Percentiles rank a stretch among this genome's conserved stretches.
Conservation (phyloP, 441 rosid species). For the Brassica hybrid region DNA sequence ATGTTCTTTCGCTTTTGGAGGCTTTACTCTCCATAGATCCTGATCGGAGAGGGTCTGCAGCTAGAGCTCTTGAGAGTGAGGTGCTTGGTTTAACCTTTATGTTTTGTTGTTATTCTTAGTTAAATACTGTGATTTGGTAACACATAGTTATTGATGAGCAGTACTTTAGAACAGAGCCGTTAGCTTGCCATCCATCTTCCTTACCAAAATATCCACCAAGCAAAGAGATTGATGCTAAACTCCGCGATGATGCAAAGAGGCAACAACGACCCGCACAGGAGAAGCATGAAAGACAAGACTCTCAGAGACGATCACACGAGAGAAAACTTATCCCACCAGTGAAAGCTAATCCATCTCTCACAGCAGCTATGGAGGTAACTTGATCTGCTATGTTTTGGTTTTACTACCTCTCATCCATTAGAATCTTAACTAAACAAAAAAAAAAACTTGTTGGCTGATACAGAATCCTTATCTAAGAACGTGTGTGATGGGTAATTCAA, state of each 20-base stretch:
- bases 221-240: constrained; percentile 72
- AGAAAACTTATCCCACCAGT: neutral
- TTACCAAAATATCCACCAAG: constrained; percentile 73
- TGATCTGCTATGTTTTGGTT: constrained; percentile 41
- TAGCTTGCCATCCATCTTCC: constrained; percentile 68
- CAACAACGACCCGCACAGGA: constrained; percentile 48
- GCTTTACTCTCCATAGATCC: constrained; percentile 69
- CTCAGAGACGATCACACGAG: constrained; percentile 52
- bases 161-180: constrained; percentile 61
- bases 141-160: constrained; percentile 35
- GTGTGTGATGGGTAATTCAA: constrained; percentile 55
- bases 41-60: constrained; percentile 57
- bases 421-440: constrained; percentile 11
- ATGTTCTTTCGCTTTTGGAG: constrained; percentile 63
- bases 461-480: constrained; percentile 66
- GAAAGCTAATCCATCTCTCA: constrained; percentile 42
- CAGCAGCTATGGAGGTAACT: constrained; percentile 60
- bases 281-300: constrained; percentile 45
- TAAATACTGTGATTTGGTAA: neutral
- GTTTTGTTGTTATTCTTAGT: neutral
- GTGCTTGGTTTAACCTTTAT: constrained; percentile 42
- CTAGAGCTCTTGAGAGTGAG: constrained; percentile 63
- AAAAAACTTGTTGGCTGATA: constrained; percentile 35
- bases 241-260: constrained; percentile 63
- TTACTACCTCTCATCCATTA: constrained; percentile 22